These are phyloP conservation scores for Penicillium goetzii DNA, from an alignment of 495 filamentous ascomycete genomes.

Conservation along the genomic window DNA sequence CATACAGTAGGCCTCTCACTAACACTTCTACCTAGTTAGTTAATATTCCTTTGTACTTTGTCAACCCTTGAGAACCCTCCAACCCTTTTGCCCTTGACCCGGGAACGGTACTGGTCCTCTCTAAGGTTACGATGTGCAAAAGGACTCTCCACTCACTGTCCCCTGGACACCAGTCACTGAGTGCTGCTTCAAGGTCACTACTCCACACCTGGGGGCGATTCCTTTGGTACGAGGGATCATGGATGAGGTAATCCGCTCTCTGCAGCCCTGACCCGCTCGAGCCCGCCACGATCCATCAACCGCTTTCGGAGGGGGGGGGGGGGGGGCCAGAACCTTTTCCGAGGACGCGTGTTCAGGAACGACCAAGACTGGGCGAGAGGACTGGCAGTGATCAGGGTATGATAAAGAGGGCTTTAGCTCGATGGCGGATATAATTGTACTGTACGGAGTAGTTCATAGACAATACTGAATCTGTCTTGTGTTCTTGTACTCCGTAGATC, in stretches of 20 bases:
- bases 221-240: slow-evolving; percentile 21
- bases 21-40: too few species aligned
- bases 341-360: slow-evolving; percentile 32
- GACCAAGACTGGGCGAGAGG: neutral
- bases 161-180: neutral
- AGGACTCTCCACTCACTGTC: neutral
- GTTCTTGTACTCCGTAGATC: neutral
- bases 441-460: neutral
- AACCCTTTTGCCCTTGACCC: neutral
- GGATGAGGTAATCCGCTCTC: slow-evolving; percentile 18
- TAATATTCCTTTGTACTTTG: neutral
- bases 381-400: neutral
- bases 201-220: slow-evolving; percentile 31
- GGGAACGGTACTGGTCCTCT: slow-evolving; percentile 2
- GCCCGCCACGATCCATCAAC: slow-evolving; percentile 34
- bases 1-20: neutral
- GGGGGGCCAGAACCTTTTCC: slow-evolving; percentile 35
- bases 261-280: slow-evolving; percentile 29
- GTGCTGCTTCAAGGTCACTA: slow-evolving; percentile 11
- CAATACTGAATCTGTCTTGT: neutral
- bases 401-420: neutral
- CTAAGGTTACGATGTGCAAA: slow-evolving; percentile 15
- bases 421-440: neutral
- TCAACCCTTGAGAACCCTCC: neutral
- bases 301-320: too few species aligned